Evolutionary conservation across 805 yeast genomes (phyloP).

Genomic region (Candida morakotiae): DNA sequence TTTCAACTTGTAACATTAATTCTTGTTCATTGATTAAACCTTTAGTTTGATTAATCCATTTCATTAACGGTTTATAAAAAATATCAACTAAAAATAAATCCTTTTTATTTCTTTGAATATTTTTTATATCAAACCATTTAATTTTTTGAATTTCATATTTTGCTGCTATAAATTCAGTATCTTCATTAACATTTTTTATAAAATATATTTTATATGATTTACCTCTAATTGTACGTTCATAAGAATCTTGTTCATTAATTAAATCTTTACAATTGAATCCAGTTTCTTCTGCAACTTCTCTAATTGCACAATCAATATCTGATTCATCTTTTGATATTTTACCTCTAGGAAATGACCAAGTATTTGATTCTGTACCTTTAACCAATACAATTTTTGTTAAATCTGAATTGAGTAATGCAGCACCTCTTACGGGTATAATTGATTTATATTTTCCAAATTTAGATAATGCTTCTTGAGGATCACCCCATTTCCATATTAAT

Average conservation of each 20-base stretch:
- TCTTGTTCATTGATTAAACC: conserved; percentile 50
- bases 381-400: conserved; percentile 73
- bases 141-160: conserved; percentile 85
- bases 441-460: conserved; percentile 82
- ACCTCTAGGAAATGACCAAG: conserved; percentile 97
- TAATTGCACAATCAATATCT: conserved; percentile 82
- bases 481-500: conserved; percentile 78
- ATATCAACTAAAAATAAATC: conserved; percentile 44
- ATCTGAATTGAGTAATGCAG: conserved; percentile 73
- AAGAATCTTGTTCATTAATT: conserved; percentile 64
- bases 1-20: conserved; percentile 59
- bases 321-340: conserved; percentile 91
- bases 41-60: conserved; percentile 55
- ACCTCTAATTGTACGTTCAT: conserved; percentile 78
- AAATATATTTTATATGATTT: conserved; percentile 84
- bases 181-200: conserved; percentile 73
- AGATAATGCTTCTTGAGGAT: conserved; percentile 72
- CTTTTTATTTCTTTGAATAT: conserved; percentile 31
- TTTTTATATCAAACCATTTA: conserved; percentile 67
- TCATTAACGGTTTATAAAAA: conserved; percentile 46
- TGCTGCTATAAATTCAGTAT: conserved; percentile 73
- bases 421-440: conserved; percentile 94
- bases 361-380: conserved; percentile 71
- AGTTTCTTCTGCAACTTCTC: conserved; percentile 92
- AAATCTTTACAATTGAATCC: conserved; percentile 77